Conservation (phyloP, 768 basidiomycete genomes). For the Pulveroboletus sp. region DNA sequence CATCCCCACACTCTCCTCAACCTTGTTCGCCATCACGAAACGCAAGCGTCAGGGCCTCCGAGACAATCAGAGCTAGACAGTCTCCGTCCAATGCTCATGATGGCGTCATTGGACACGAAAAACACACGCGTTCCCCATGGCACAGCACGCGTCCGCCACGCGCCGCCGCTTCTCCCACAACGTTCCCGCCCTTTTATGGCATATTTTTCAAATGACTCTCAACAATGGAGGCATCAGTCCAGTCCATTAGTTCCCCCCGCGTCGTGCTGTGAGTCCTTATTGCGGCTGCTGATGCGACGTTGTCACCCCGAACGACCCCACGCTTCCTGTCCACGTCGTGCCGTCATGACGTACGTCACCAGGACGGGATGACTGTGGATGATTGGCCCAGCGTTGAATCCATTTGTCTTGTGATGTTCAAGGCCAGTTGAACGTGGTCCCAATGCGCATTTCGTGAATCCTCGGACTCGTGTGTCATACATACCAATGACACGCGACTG, state of each 20-base stretch:
- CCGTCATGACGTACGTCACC: neutral
- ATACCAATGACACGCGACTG: slow-evolving; percentile 4
- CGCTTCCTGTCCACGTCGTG: slow-evolving; percentile 10
- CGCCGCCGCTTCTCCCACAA: slow-evolving; percentile 7
- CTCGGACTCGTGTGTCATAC: slow-evolving; percentile 10
- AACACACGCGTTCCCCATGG: slow-evolving; percentile 25
- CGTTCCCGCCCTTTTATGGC: neutral
- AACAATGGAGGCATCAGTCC: slow-evolving; percentile 1
- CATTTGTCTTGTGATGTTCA: slow-evolving; percentile 1
- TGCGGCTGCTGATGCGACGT: neutral
- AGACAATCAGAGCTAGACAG: slow-evolving; percentile 10
- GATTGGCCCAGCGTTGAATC: neutral
- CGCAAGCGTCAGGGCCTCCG: slow-evolving; percentile 6
- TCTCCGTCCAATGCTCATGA: neutral
- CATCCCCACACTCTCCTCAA: slow-evolving; percentile 21
- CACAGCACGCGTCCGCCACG: slow-evolving; percentile 27
- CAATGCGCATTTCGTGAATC: slow-evolving; percentile 3
- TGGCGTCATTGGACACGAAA: slow-evolving; percentile 18
- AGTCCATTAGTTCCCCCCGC: neutral
- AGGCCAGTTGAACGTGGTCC: neutral
- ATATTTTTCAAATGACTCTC: neutral
- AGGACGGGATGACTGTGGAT: neutral
- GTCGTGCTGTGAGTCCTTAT: neutral
- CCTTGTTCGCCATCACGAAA: slow-evolving; percentile 13
- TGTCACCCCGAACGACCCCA: neutral